phyloP scores from a whole-genome alignment of 208 protist genomes.

The Balamuthia mandrillaris region DNA sequence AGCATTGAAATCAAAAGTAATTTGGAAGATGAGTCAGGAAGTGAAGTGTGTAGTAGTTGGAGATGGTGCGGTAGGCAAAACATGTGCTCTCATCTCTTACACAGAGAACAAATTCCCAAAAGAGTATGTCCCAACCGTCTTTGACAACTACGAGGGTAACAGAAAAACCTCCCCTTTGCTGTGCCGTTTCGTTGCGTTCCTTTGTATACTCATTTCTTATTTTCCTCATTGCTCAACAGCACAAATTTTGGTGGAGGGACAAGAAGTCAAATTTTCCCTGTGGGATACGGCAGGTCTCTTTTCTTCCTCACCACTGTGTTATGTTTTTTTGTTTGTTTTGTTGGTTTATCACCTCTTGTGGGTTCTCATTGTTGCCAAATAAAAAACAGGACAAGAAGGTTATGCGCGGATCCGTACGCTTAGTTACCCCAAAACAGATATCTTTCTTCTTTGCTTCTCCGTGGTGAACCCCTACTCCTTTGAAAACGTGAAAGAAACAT shows the following conservation, averaged over 20 bases:
- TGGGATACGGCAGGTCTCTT: constrained; percentile 70
- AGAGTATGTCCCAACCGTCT: constrained; percentile 64
- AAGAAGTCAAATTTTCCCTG: constrained; percentile 67
- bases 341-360: neutral
- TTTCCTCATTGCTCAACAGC: neutral
- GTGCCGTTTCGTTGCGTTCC: too few relatives aligned
- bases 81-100: constrained; percentile 40
- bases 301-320: neutral
- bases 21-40: neutral
- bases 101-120: constrained; percentile 40
- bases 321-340: neutral
- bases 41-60: too few relatives aligned
- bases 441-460: constrained; percentile 82
- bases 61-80: constrained; percentile 61
- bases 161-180: too few relatives aligned
- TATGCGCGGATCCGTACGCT: constrained; percentile 87
- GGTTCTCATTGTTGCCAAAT: neutral
- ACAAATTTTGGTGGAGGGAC: constrained; percentile 43
- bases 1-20: too few relatives aligned
- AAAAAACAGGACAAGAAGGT: constrained; percentile 80
- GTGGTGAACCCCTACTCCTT: constrained; percentile 66
- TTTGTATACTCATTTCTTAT: too few relatives aligned
- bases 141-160: constrained; percentile 66
- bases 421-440: constrained; percentile 79
- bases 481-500: constrained; percentile 67